phyloP scores from a whole-genome alignment of 805 yeast species.

The Metahyphopichia silvanorum region DNA sequence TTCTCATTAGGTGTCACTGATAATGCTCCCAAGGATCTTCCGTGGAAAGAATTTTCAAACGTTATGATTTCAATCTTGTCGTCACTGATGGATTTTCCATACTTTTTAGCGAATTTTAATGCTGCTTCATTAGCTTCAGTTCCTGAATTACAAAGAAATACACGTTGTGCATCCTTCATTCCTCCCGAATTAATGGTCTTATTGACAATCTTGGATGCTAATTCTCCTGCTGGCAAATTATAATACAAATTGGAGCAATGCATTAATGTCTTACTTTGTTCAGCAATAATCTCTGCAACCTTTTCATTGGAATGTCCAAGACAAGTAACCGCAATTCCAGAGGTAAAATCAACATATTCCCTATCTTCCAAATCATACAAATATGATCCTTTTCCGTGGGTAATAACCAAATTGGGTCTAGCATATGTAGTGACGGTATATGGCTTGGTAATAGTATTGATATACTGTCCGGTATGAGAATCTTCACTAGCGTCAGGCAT shows the following conservation, averaged over 20 bases:
- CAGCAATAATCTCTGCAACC: constrained; percentile 64
- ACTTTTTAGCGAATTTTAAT: constrained; percentile 67
- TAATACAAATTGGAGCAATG: constrained; percentile 87
- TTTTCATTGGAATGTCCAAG: constrained; percentile 83
- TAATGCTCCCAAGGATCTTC: constrained; percentile 90
- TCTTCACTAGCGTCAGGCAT: constrained; percentile 26
- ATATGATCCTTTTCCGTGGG: constrained; percentile 77
- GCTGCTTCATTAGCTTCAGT: constrained; percentile 62
- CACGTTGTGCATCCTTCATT: constrained; percentile 75
- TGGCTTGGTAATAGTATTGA: constrained; percentile 45
- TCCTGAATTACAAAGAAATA: constrained; percentile 60
- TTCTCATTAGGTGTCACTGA: constrained; percentile 91
- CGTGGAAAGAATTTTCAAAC: constrained; percentile 91
- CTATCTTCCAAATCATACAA: constrained; percentile 78
- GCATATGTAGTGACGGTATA: constrained; percentile 76
- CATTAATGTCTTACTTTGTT: constrained; percentile 69
- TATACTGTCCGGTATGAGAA: constrained; percentile 35
- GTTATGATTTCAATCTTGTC: constrained; percentile 75
- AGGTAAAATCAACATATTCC: constrained; percentile 83
- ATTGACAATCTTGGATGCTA: constrained; percentile 67
- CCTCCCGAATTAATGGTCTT: constrained; percentile 73
- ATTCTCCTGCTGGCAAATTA: constrained; percentile 78
- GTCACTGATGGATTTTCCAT: constrained; percentile 55
- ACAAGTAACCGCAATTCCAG: constrained; percentile 97
- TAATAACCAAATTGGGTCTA: constrained; percentile 72